Conservation (phyloP, 345 rosid species). For the Geranium rotundifolium region DNA sequence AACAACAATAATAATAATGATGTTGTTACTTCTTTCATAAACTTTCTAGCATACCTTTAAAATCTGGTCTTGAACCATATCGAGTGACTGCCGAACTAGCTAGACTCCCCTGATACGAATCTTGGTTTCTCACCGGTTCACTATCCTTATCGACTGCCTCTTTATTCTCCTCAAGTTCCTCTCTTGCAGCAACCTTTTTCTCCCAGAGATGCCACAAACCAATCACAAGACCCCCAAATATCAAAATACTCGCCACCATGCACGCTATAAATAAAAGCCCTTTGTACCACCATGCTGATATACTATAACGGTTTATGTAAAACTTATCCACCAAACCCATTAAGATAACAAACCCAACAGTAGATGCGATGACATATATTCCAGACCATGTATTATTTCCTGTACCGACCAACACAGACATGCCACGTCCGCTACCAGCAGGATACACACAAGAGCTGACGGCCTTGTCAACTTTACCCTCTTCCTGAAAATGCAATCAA, state of each 20-base stretch:
- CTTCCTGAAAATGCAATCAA: constrained; percentile 43
- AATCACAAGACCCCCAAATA: constrained; percentile 66
- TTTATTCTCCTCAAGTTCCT: too few relatives aligned
- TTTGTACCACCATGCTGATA: constrained; percentile 66
- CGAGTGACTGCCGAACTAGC: too few relatives aligned
- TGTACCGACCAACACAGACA: constrained; percentile 73
- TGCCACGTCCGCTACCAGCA: constrained; percentile 11
- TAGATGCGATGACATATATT: constrained; percentile 41
- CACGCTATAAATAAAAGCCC: constrained; percentile 57
- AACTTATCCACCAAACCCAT: constrained; percentile 35
- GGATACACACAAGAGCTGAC: constrained; percentile 12
- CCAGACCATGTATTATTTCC: constrained; percentile 72
- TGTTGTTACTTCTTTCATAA: too few relatives aligned
- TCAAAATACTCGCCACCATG: constrained; percentile 52
- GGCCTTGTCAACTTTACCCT: constrained; percentile 26
- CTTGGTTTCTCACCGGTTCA: constrained; percentile 11
- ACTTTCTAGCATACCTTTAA: constrained; percentile 72
- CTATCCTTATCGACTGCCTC: too few relatives aligned
- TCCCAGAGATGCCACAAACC: constrained; percentile 70
- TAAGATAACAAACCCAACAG: constrained; percentile 41
- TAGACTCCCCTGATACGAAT: constrained; percentile 9
- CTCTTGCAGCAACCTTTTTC: neutral
- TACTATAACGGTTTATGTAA: constrained; percentile 46
- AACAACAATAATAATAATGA: too few relatives aligned
- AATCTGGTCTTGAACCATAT: constrained; percentile 80